Evolutionary conservation across 768 basidiomycete genomes (phyloP).

Genomic region (Rhodotorula taiwanensis): DNA sequence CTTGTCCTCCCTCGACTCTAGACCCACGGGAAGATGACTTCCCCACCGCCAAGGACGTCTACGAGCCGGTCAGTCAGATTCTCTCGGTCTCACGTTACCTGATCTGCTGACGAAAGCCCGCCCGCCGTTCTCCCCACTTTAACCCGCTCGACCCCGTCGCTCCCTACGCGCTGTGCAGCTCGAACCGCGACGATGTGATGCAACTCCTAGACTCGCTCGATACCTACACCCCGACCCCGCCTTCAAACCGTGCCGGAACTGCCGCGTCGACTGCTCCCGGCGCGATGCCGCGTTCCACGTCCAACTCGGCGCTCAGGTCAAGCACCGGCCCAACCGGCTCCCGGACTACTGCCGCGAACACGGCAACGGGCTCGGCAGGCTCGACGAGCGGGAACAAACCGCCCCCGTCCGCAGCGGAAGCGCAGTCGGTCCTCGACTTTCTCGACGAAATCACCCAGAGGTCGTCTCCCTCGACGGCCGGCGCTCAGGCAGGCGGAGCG

Average conservation of each 20-base stretch:
- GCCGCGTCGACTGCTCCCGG: constrained; percentile 14
- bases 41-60: constrained; percentile 2
- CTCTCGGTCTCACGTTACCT: too few species aligned
- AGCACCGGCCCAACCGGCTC: constrained; percentile 18
- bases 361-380: background rate
- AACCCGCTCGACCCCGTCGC: too few species aligned
- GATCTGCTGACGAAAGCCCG: too few species aligned
- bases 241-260: constrained; percentile 4
- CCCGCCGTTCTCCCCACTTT: too few species aligned
- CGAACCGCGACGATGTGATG: constrained; percentile 60
- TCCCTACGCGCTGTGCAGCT: background rate
- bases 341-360: constrained; percentile 7
- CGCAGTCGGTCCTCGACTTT: constrained; percentile 41
- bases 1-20: too few species aligned
- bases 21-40: too few species aligned
- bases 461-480: constrained; percentile 2
- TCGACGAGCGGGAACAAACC: background rate
- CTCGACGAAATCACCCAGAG: constrained; percentile 40
- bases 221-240: constrained; percentile 50
- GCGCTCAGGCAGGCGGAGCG: constrained; percentile 10
- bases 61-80: too few species aligned
- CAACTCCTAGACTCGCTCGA: constrained; percentile 93
- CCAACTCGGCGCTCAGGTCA: background rate
- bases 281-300: constrained; percentile 20
- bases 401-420: constrained; percentile 35